Percentiles rank a stretch among this genome's conserved stretches.
Evolutionary conservation across 805 yeast species (phyloP).

Genomic region (Yamadazyma paraphyllophila): DNA sequence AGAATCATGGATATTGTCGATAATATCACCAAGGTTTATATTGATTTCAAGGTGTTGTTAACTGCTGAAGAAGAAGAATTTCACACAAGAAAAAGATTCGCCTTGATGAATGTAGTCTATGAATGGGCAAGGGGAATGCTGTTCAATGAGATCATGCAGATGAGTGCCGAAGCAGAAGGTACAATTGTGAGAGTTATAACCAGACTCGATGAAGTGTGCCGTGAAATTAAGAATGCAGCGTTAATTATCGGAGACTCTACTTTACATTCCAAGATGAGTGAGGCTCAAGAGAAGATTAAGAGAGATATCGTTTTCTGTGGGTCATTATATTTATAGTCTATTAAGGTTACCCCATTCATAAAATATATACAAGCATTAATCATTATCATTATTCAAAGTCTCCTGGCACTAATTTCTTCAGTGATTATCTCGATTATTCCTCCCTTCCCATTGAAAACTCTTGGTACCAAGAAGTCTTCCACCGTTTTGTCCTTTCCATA

Average conservation of each 20-base stretch:
- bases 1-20: conserved; percentile 71
- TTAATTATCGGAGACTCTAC: conserved; percentile 90
- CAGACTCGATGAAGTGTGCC: conserved; percentile 88
- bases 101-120: conserved; percentile 87
- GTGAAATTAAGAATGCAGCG: conserved; percentile 92
- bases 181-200: conserved; percentile 95
- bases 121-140: conserved; percentile 97
- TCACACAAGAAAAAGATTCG: conserved; percentile 80
- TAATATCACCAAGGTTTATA: conserved; percentile 58
- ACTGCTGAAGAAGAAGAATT: conserved; percentile 86
- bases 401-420: conserved; percentile 1
- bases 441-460: conserved; percentile 24
- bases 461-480: conserved; percentile 19
- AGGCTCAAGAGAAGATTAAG: conserved; percentile 91
- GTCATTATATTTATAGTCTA: conserved; percentile 67
- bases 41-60: conserved; percentile 65
- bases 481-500: conserved; percentile 24
- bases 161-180: conserved; percentile 91
- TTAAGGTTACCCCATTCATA: neutral
- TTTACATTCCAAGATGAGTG: conserved; percentile 84
- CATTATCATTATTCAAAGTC: neutral
- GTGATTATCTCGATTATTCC: conserved; percentile 30
- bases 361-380: neutral
- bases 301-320: conserved; percentile 98
- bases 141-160: conserved; percentile 85